Evolutionary conservation across 495 filamentous ascomycete species (phyloP), one percentile per base, ranked within the genome.

Genomic region (Saxophila tyrrhenica): DNA sequence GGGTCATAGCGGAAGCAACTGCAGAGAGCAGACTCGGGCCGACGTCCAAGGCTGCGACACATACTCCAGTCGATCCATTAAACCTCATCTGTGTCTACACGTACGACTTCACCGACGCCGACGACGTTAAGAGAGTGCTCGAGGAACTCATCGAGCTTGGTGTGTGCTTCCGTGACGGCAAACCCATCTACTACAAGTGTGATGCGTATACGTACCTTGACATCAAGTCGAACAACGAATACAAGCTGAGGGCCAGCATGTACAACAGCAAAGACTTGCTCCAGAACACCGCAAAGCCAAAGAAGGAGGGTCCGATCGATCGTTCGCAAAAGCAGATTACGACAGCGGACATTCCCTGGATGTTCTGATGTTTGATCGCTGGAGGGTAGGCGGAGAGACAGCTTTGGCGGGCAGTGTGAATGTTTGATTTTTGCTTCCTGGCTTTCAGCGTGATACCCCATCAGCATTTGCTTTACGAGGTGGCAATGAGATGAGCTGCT

Each of bases 131-230:
- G 53, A 73, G 85, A 39, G 83, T 92, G 16, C 58, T 87, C 52
- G 57, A 68, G 57, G 74, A 70, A 54, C 61, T 94, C 57, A 73
- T 75, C 41, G 70, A 77, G 43, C 63, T 87, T 52, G 79, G 75
- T 3, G 63, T 91, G 52, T 72, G 83, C 19, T 71, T 72, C 20
- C 53, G 55, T 16, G 54, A 54, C 17, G 45, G 48, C 19, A 71
- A 64, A 52, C 71, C 73, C 15, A 78, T 94, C 48, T 90, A 85
- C 56, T 94, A 94, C 66, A 92, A 94, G 64, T 76, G 73, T 52
- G 88, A 94, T 74, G 85, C 80, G 0, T 90, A 78, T 58, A 91
- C 89, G 1, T 70, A 83, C 60, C 69, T 94, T 24, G 78, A 78
- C 10, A 79, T 94, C 32, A 75, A 73, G 38, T 70, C 72, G 1